phyloP scores from a whole-genome alignment of 371 early-diverging fungal species.

The Encephalitozoon cuniculi region DNA sequence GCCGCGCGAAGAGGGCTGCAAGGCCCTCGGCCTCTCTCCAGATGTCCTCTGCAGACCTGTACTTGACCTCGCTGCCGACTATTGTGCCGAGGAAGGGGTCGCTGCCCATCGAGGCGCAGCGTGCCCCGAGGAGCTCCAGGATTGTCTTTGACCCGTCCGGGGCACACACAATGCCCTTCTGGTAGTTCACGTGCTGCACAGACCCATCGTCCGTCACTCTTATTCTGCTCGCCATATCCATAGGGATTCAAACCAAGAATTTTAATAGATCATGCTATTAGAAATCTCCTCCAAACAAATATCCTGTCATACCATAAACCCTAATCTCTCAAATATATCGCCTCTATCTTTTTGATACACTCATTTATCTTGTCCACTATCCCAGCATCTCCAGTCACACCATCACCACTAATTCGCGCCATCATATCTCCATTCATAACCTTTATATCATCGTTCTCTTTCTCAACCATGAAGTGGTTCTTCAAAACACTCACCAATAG shows the following conservation, averaged over 20 bases:
- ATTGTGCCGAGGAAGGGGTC: slow-evolving; percentile 54
- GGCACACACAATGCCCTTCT: slow-evolving; percentile 13
- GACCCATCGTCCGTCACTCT: not conserved
- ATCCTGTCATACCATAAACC: not conserved
- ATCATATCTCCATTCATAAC: not conserved
- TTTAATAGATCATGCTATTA: no score
- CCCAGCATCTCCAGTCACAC: not conserved
- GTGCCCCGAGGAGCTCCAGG: slow-evolving; percentile 36
- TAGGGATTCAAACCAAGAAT: slow-evolving; percentile 35
- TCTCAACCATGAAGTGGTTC: slow-evolving; percentile 26
- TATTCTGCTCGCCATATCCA: slow-evolving; percentile 51
- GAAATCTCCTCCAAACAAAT: no score
- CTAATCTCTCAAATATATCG: not conserved
- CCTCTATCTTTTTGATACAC: not conserved
- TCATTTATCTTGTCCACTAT: not conserved
- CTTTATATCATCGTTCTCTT: not conserved
- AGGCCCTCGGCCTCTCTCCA: slow-evolving; percentile 31
- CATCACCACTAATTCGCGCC: not conserved
- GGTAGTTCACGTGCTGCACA: slow-evolving; percentile 11
- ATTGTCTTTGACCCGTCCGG: slow-evolving; percentile 48
- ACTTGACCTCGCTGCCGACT: slow-evolving; percentile 38
- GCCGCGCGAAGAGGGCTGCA: slow-evolving; percentile 31
- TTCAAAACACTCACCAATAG: slow-evolving; percentile 33
- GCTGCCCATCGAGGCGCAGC: not conserved
- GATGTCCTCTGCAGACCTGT: slow-evolving; percentile 43